phyloP scores from a whole-genome alignment of 306 rosid species.

The Acacia acuminata region DNA sequence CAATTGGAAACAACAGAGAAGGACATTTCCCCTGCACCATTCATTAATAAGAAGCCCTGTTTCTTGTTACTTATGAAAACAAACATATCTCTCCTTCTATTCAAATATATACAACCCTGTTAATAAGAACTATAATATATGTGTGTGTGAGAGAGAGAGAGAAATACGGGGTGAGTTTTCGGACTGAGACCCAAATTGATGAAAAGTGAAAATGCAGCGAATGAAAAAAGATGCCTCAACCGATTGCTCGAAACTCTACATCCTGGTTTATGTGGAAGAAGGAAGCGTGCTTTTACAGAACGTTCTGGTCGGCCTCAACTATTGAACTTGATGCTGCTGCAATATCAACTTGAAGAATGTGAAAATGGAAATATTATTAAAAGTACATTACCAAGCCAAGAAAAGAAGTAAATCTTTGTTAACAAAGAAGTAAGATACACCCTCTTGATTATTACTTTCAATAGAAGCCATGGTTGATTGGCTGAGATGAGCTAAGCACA shows the following conservation, averaged over 20 bases:
- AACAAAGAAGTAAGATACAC: background rate
- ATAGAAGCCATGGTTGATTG: slow-evolving; percentile 21
- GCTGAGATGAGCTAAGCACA: background rate
- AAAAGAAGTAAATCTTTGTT: too few species aligned
- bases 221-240: slow-evolving; percentile 50
- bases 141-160: background rate
- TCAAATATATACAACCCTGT: too few species aligned
- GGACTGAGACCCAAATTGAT: slow-evolving; percentile 59
- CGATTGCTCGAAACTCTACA: slow-evolving; percentile 85
- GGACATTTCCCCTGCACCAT: background rate
- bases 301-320: slow-evolving; percentile 29
- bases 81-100: background rate
- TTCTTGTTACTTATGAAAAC: background rate
- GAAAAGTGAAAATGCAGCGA: slow-evolving; percentile 41
- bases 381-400: background rate
- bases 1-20: background rate
- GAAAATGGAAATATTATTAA: background rate
- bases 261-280: slow-evolving; percentile 72
- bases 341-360: too few species aligned
- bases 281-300: slow-evolving; percentile 70
- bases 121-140: too few species aligned
- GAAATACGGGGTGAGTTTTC: slow-evolving; percentile 66
- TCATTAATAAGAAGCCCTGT: background rate
- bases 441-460: background rate
- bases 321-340: too few species aligned